Conservation (phyloP, 2,329 filamentous ascomycete genomes). For the Xylariaceae sp. region DNA sequence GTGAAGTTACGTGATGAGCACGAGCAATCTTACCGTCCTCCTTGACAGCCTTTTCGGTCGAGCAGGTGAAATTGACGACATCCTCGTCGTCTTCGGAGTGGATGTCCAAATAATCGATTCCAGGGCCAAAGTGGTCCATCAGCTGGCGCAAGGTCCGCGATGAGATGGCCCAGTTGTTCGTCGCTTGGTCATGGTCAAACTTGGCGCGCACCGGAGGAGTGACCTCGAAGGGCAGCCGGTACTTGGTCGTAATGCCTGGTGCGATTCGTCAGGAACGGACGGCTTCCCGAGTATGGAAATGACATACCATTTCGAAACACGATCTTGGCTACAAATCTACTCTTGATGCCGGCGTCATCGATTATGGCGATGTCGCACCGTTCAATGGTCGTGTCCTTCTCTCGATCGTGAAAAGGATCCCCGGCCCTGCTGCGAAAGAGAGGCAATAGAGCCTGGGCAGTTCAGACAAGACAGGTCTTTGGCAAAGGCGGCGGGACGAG, state of each 20-base stretch:
- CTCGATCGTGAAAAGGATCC: conserved; percentile 49
- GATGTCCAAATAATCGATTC: conserved; percentile 74
- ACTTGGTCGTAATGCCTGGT: conserved; percentile 65
- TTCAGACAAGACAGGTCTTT: conserved; percentile 1
- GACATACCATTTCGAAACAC: conserved; percentile 59
- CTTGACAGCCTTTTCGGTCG: conserved; percentile 69
- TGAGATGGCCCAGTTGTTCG: conserved; percentile 65
- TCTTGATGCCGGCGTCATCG: conserved; percentile 62
- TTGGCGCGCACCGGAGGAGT: conserved; percentile 68
- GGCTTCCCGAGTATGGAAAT: conserved; percentile 5
- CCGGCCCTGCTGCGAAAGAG: conserved; percentile 63
- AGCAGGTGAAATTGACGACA: conserved; percentile 70
- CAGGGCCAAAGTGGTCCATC: conserved; percentile 73
- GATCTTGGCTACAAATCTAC: conserved; percentile 67
- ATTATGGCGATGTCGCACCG: conserved; percentile 67
- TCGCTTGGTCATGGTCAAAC: conserved; percentile 59
- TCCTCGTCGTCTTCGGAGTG: conserved; percentile 65
- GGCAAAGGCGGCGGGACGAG: too few relatives aligned
- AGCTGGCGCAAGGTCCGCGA: conserved; percentile 65
- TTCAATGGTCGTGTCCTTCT: conserved; percentile 64
- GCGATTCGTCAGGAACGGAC: conserved; percentile 11
- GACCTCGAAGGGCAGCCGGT: conserved; percentile 67
- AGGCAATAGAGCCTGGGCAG: conserved; percentile 54
- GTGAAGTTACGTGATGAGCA: conserved; percentile 5
- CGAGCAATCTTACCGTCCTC: conserved; percentile 43